phyloP scores from a whole-genome alignment of 768 basidiomycete genomes.

The Lyophyllum semitale region DNA sequence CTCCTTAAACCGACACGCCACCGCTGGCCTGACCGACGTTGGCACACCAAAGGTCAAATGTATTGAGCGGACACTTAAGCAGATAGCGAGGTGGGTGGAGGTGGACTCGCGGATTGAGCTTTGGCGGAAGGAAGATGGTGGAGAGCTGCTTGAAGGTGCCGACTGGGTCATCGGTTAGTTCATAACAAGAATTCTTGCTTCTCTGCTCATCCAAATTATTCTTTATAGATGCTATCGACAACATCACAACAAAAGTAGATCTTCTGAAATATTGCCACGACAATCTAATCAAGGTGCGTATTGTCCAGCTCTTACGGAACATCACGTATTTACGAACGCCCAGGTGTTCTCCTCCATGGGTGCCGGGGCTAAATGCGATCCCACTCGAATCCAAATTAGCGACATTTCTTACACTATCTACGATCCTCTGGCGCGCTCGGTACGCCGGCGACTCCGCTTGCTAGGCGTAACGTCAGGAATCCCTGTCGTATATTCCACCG shows the following conservation, averaged over 20 bases:
- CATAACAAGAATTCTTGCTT: not conserved
- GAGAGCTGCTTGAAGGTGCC: slow-evolving; percentile 70
- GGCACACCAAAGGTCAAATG: slow-evolving; percentile 90
- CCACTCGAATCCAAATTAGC: slow-evolving; percentile 91
- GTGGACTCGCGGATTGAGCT: slow-evolving; percentile 84
- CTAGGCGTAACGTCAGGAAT: slow-evolving; percentile 66
- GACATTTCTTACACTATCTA: slow-evolving; percentile 93
- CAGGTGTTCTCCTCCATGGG: slow-evolving; percentile 98
- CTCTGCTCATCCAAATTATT: slow-evolving; percentile 6
- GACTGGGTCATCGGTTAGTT: slow-evolving; percentile 89
- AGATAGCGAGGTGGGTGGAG: slow-evolving; percentile 83
- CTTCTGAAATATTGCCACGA: slow-evolving; percentile 87
- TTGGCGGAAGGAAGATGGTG: slow-evolving; percentile 85
- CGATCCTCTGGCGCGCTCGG: slow-evolving; percentile 91
- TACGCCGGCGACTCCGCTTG: slow-evolving; percentile 73
- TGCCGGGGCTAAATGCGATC: slow-evolving; percentile 91
- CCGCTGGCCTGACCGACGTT: slow-evolving; percentile 86
- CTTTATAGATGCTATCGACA: slow-evolving; percentile 89
- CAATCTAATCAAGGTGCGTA: slow-evolving; percentile 70
- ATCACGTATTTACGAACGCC: slow-evolving; percentile 31
- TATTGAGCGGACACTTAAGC: slow-evolving; percentile 65
- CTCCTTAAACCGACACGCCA: slow-evolving; percentile 93
- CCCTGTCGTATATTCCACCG: slow-evolving; percentile 94
- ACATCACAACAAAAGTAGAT: slow-evolving; percentile 95
- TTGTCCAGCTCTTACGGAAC: slow-evolving; percentile 8